These are phyloP conservation scores for Isatis tinctoria DNA, from an alignment of 345 rosid species.

Conservation along the genomic window DNA sequence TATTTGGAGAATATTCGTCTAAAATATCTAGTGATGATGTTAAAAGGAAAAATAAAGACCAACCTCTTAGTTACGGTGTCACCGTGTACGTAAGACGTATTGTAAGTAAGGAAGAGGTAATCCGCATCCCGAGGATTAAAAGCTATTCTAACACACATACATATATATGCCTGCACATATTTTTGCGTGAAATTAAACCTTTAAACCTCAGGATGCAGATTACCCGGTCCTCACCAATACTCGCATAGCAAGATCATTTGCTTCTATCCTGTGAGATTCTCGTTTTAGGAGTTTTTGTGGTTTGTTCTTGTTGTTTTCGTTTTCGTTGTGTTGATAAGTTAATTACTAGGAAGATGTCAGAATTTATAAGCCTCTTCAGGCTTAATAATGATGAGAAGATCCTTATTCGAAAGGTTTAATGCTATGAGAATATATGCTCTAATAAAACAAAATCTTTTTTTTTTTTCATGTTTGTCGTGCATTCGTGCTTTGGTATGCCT, in stretches of 20 bases:
- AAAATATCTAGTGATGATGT: neutral
- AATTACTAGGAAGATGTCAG: neutral
- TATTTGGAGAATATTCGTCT: neutral
- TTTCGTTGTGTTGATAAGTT: slow-evolving; percentile 4
- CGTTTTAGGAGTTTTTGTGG: neutral
- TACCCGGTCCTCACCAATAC: slow-evolving; percentile 36
- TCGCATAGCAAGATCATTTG: neutral
- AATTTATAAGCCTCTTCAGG: slow-evolving; percentile 16
- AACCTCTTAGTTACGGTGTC: neutral
- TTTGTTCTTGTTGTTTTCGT: neutral
- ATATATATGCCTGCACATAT: neutral
- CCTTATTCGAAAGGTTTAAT: slow-evolving; percentile 36
- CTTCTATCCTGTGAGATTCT: neutral
- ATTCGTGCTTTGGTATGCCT: neutral
- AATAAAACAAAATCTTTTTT: neutral
- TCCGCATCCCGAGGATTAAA: slow-evolving; percentile 37
- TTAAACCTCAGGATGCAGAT: slow-evolving; percentile 43
- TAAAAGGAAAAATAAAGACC: neutral
- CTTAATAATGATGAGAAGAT: slow-evolving; percentile 18
- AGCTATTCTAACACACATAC: neutral
- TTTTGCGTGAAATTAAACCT: neutral
- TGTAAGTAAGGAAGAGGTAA: slow-evolving; percentile 35
- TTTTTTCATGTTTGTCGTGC: neutral
- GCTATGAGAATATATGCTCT: slow-evolving; percentile 28
- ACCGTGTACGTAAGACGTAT: neutral